Evolutionary conservation across 805 yeast species (phyloP), one percentile per base, ranked within the genome.

Genomic region (Hagleromyces aurorensis): DNA sequence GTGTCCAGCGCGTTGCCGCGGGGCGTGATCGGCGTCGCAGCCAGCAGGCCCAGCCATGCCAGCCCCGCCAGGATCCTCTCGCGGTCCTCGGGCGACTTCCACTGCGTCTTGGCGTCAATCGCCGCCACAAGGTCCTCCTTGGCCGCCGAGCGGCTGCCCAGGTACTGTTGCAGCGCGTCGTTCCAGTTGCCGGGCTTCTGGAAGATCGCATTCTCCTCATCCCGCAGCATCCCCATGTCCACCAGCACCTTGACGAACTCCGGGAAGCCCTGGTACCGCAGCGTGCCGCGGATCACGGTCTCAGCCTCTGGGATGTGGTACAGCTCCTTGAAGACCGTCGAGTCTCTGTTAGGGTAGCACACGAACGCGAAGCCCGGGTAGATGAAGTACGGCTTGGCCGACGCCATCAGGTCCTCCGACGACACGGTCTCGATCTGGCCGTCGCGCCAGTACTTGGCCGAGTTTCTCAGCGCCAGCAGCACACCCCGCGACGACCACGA

Each of bases 401-500:
- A 67, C 45, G 81, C 79, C 98, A 91, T 91, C 60, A 91, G 72
- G 46, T 85, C 96, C 61, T 83, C 91, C 28, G 94, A 85, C 35
- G 72, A 68, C 52, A 91, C 78, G 26, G 75, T 71, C 37, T 70
- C 94, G 44, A 84, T 62, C 55, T 84, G 61, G 53, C 96, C 96
- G 54, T 85, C 78, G 63, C 79, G 65, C 74, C 78, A 89, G 69
- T 76, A 89, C 49, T 75, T 76, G 41, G 97, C 98, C 40, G 80
- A 66, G 69, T 91, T 93, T 72, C 95, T 80, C 57, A 91, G 72
- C 12, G 98, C 98, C 52, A 91, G 72, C 55, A 91, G 66, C 23
- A 91, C 97, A 64, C 98, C 98, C 64, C 98, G 78, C 20, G 97
- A 87, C 18, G 96, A 85, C 98, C 98, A 91, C 23, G 97, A 87